A percentile compares a stretch with the other conserved stretches of the same genome.
Conservation (phyloP, 371 early-diverging fungal species). For the Mortierella sp. region DNA sequence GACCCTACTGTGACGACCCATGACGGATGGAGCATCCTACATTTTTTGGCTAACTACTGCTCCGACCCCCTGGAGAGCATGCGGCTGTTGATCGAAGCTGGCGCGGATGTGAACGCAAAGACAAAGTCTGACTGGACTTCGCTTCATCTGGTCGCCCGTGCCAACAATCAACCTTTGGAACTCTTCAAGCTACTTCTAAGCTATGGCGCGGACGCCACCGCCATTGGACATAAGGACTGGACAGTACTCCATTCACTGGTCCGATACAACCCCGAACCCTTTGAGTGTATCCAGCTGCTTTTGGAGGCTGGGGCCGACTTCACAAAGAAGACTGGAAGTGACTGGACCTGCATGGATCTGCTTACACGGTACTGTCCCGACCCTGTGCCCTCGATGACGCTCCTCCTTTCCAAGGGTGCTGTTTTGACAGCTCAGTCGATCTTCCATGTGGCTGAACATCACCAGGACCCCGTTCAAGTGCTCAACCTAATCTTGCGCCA, state of each 20-base stretch:
- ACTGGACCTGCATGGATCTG: slow-evolving; percentile 57
- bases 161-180: slow-evolving; percentile 45
- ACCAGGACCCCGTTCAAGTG: slow-evolving; percentile 40
- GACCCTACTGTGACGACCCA: slow-evolving; percentile 52
- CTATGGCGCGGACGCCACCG: slow-evolving; percentile 47
- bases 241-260: slow-evolving; percentile 52
- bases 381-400: slow-evolving; percentile 48
- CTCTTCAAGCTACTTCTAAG: slow-evolving; percentile 44
- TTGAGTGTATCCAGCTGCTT: slow-evolving; percentile 45
- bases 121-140: slow-evolving; percentile 56
- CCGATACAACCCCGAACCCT: slow-evolving; percentile 47
- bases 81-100: slow-evolving; percentile 52
- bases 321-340: slow-evolving; percentile 49
- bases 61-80: slow-evolving; percentile 49
- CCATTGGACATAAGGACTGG: slow-evolving; percentile 56
- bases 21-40: slow-evolving; percentile 54
- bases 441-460: slow-evolving; percentile 53
- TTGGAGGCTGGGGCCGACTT: slow-evolving; percentile 51
- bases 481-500: slow-evolving; percentile 40
- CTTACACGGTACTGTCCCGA: slow-evolving; percentile 53
- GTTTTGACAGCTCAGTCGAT: slow-evolving; percentile 42
- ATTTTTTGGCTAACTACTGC: slow-evolving; percentile 56
- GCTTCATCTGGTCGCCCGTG: slow-evolving; percentile 48
- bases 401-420: slow-evolving; percentile 48
- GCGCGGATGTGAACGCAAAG: slow-evolving; percentile 55